Conservation (phyloP, 2,329 filamentous ascomycete genomes). For the Phyllachora maydis region DNA sequence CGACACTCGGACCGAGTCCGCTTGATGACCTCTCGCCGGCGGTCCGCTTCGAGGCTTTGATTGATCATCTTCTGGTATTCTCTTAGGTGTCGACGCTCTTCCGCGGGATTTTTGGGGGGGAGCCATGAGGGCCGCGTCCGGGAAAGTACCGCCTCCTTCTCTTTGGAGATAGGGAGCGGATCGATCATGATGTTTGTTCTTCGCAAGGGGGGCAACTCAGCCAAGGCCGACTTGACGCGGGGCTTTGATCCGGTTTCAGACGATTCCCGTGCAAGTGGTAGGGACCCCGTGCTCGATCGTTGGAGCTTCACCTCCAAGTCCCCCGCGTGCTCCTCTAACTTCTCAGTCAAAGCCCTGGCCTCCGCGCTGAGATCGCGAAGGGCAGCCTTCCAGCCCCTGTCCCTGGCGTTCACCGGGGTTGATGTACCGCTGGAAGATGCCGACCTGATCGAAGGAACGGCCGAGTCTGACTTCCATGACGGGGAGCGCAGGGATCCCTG, state of each 20-base stretch:
- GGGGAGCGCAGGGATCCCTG: constrained; percentile 39
- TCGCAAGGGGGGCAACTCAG: constrained; percentile 49
- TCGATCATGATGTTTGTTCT: constrained; percentile 69
- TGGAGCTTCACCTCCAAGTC: constrained; percentile 28
- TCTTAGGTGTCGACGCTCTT: constrained; percentile 75
- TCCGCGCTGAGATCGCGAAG: constrained; percentile 50
- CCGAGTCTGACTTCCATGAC: constrained; percentile 25
- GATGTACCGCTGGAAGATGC: constrained; percentile 11
- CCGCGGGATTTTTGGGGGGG: constrained; percentile 70
- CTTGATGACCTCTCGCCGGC: constrained; percentile 31
- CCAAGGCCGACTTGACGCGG: constrained; percentile 42
- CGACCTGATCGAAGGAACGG: constrained; percentile 11
- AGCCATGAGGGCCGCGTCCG: constrained; percentile 69
- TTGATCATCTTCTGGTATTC: constrained; percentile 75
- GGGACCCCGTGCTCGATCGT: constrained; percentile 14
- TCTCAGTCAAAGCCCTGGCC: constrained; percentile 54
- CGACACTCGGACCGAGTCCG: constrained; percentile 28
- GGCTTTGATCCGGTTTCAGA: constrained; percentile 22
- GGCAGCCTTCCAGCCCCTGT: constrained; percentile 57
- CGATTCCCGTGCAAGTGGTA: constrained; percentile 15
- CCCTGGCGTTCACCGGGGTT: constrained; percentile 28
- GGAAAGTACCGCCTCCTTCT: constrained; percentile 68
- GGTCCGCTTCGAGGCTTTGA: constrained; percentile 35
- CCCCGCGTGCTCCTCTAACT: constrained; percentile 59
- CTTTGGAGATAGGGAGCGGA: constrained; percentile 63